Base-by-base conservation (phyloP, 2,329 filamentous ascomycete species). In the Huntiella decipiens region DNA sequence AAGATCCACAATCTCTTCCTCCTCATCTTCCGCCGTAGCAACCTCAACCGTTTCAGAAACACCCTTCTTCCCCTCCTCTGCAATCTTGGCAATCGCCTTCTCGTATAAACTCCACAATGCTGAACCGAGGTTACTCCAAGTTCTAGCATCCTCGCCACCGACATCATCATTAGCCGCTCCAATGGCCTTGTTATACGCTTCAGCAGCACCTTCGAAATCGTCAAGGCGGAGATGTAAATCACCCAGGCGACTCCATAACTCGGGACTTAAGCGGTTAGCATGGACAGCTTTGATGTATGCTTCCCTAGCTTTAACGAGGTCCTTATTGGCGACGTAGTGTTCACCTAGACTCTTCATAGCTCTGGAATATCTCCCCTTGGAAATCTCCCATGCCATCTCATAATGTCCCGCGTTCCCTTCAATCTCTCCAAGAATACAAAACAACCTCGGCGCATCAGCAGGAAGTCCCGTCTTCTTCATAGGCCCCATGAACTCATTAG, bases 41-140 rank as follows among this genome's bases (percentile, higher is more conserved):
- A 13, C 32, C 11, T 33, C 31, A 11, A 33, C 13, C 1, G 40
- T 32, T 3, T 44, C n/a, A 6, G 58, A 34, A 5, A 52, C 49
- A 2, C 54, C 54, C 8, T 58, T 55, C 3, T n/a, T n/a, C n/a
- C n/a, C n/a, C n/a, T 60, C 57, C 1, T 55, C 55, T 1, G 35
- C 39, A 55, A 57, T 50, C 44, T 63, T 61, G 3, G 67, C 61
- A 3, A 66, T 52, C 0, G 66, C 60, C 54, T 75, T 71, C 38
- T 64, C 68, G 60, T 73, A 86, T 51, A 81, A 65, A 49, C 77
- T 79, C 52, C 83, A 73, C 1, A 96, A 70, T 0, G 88, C 79
- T 2, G 82, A 86, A 0, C 87, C 91, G 16, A 98, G 70, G 57
- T 98, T 98, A 55, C 82, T 92, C 85, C 91, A 98, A 0, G 84